Conservation (phyloP, 1,139 yeast species). For the Suhomyces kunorum region DNA sequence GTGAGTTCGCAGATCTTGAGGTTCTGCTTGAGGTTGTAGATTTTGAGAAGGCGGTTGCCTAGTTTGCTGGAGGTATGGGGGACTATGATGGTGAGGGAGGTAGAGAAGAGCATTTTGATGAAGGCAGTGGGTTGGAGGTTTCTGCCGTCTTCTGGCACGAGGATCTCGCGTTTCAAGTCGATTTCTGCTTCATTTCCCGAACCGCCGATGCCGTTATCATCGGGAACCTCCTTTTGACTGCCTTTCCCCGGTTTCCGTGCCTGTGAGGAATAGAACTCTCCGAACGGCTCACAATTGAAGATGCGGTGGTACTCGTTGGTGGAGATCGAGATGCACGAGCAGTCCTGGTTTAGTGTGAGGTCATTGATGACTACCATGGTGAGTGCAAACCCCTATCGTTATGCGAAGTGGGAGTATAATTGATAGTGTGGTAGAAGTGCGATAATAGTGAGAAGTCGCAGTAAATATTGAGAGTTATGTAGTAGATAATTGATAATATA, state of each 20-base stretch:
- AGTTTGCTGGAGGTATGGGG: constrained; percentile 46
- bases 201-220: neutral
- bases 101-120: constrained; percentile 66
- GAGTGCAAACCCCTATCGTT: neutral
- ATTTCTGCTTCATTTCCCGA: neutral
- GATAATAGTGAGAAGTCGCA: too few species aligned
- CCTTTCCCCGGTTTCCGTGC: constrained; percentile 1
- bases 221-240: neutral
- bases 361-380: constrained; percentile 33
- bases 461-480: too few species aligned
- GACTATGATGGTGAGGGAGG: constrained; percentile 66
- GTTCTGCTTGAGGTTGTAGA: constrained; percentile 67
- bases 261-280: constrained; percentile 40
- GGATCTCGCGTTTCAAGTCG: neutral
- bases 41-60: constrained; percentile 54
- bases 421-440: too few species aligned
- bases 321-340: constrained; percentile 42
- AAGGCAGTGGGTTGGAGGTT: constrained; percentile 30
- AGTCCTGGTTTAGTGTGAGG: constrained; percentile 48
- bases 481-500: neutral
- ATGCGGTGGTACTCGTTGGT: constrained; percentile 38
- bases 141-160: neutral
- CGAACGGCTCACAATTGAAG: constrained; percentile 51
- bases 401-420: neutral
- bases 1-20: constrained; percentile 70